Percentiles rank a stretch among this genome's conserved stretches.
phyloP scores from a whole-genome alignment of 768 basidiomycete species.

The Cantharellus anzutake region DNA sequence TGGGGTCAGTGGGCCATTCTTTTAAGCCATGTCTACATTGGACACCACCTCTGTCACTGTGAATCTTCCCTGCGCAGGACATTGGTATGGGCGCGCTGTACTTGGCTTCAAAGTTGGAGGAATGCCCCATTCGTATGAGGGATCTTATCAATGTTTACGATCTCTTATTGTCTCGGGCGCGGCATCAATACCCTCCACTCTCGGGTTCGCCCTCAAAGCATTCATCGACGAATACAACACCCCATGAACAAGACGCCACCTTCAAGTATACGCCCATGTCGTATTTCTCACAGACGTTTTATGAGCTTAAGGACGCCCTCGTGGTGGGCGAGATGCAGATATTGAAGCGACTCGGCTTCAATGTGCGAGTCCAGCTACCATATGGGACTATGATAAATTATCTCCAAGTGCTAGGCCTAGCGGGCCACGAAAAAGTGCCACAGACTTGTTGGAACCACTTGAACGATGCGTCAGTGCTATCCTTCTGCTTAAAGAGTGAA shows the following conservation, averaged over 20 bases:
- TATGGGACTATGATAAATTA: conserved; percentile 94
- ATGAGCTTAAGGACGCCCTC: conserved; percentile 84
- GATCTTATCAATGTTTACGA: conserved; percentile 92
- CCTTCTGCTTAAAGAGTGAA: conserved; percentile 1
- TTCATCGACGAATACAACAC: conserved; percentile 5
- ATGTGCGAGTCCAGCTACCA: conserved; percentile 81
- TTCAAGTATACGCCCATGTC: conserved; percentile 61
- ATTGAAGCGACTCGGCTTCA: conserved; percentile 87
- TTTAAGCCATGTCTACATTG: not conserved
- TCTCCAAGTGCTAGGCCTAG: conserved; percentile 73
- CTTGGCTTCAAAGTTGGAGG: conserved; percentile 79
- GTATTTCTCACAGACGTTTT: conserved; percentile 76
- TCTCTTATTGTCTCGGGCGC: conserved; percentile 58
- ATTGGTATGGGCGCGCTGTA: conserved; percentile 73
- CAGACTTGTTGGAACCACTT: conserved; percentile 82
- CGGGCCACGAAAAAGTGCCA: conserved; percentile 47
- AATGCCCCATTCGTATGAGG: conserved; percentile 78
- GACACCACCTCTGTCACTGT: not conserved
- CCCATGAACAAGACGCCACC: conserved; percentile 4
- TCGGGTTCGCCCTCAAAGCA: conserved; percentile 16
- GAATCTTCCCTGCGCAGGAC: conserved; percentile 30
- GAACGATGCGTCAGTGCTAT: conserved; percentile 74
- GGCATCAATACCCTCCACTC: conserved; percentile 27
- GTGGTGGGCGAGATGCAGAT: conserved; percentile 97
- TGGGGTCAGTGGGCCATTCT: conserved; percentile 35